Base-by-base conservation (phyloP, 371 early-diverging fungal species). In the Lichtheimia corymbifera region DNA sequence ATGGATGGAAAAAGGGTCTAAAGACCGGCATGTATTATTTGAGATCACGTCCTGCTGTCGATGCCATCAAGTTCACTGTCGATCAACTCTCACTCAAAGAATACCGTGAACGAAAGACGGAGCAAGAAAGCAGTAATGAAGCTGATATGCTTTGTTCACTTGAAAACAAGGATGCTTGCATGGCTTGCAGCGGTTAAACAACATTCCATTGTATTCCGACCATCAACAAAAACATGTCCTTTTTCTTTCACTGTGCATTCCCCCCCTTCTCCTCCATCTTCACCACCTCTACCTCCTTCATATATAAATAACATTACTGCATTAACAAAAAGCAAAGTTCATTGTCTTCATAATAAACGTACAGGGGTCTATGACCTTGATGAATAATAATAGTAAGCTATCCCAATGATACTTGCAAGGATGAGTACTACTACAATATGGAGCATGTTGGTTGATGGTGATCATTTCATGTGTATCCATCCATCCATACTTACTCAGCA, bases 1-100 rank as follows among this genome's bases (percentile, higher is more conserved):
- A 98, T 77, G 99, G 97, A 13, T 99, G 97, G 97, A 93, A 93
- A 80, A 91, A 88, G 76, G 99, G 99, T 1, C 85, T 99, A 45
- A 99, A 99, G 89, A 99, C 99, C 13, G 99, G 99, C 63, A 97
- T 99, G 98, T 99, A 99, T 82, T 99, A 99, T 73, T 83, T 99
- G 57, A 91, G 99, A 56, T 93, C 99, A 4, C 88, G 95, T 51
- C 99, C 99, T n/a, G 96, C 98, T 14, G 94, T 89, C 13, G 97
- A 97, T 66, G 99, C 99, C 12, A 99, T 99, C 83, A 96, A 99
- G 86, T 94, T 81, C 74, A 94, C 88, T 47, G 86, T 87, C 3
- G 87, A 87, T 68, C 87, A 87, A 64, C 55, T 74, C 49, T 75
- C 86, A 13, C 73, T 88, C 50, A 83, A 76, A 52, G 64, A 68